These are phyloP conservation scores for Termitomyces heimii DNA, from an alignment of 768 basidiomycete species.

Conservation along the genomic window DNA sequence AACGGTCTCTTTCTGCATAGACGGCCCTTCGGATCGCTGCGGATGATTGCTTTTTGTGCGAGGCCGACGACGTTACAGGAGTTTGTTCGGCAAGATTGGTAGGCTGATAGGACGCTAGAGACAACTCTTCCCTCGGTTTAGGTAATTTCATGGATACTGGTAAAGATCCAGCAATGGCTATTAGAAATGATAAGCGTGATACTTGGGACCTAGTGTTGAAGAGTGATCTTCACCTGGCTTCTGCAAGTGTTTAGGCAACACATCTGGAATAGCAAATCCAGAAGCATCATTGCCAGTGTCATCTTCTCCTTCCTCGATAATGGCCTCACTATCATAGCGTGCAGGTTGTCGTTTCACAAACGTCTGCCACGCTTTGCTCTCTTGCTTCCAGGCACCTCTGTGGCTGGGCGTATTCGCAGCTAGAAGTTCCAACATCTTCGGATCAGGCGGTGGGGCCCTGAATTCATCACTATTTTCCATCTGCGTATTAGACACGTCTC, in stretches of 20 bases:
- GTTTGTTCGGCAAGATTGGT: constrained; percentile 37
- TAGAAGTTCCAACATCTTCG: constrained; percentile 54
- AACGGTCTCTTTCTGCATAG: constrained; percentile 66
- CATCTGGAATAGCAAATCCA: constrained; percentile 9
- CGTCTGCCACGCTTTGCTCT: constrained; percentile 57
- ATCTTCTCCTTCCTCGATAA: constrained; percentile 27
- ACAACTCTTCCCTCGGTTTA: constrained; percentile 32
- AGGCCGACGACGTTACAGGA: constrained; percentile 23
- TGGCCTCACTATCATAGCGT: constrained; percentile 14
- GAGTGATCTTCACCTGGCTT: background rate
- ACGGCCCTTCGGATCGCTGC: constrained; percentile 50
- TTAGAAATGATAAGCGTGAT: background rate
- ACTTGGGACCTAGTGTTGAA: background rate
- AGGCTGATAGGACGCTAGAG: constrained; percentile 54
- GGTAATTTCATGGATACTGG: constrained; percentile 53
- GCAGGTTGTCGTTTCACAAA: constrained; percentile 40
- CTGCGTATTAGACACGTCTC: constrained; percentile 6
- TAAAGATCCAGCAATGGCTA: constrained; percentile 37
- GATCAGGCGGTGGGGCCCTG: constrained; percentile 27
- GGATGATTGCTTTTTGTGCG: constrained; percentile 32
- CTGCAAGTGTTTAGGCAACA: constrained; percentile 5
- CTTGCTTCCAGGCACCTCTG: constrained; percentile 61
- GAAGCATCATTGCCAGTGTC: constrained; percentile 6
- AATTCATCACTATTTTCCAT: constrained; percentile 1
- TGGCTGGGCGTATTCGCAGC: constrained; percentile 68